Evolutionary conservation across 2,329 filamentous ascomycete species (phyloP).

Genomic region (Kalaharituber pfeilii): DNA sequence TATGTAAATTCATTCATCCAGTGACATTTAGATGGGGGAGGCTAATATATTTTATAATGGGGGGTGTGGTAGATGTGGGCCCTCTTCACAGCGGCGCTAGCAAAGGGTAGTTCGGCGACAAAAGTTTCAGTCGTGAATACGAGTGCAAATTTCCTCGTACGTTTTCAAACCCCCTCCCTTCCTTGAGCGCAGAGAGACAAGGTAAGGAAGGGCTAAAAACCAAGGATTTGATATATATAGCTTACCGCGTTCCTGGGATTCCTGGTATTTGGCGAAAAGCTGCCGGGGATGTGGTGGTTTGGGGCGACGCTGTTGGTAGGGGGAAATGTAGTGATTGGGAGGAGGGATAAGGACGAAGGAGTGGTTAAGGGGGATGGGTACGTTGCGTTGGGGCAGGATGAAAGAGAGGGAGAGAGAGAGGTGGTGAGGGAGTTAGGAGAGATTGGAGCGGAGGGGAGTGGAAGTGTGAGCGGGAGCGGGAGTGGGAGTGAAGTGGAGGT

Average conservation of each 20-base stretch:
- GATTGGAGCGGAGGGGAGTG: neutral
- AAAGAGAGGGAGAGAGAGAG: neutral
- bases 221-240: too few species aligned
- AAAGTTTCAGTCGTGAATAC: constrained; percentile 72
- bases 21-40: neutral
- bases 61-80: constrained; percentile 49
- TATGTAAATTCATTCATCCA: constrained; percentile 26
- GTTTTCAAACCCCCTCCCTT: neutral
- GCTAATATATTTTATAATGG: neutral
- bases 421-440: neutral
- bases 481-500: neutral
- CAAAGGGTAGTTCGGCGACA: constrained; percentile 54
- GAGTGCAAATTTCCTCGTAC: constrained; percentile 54
- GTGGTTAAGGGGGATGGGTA: neutral
- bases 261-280: constrained; percentile 50
- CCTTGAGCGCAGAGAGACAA: neutral
- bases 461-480: neutral
- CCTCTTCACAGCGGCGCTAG: constrained; percentile 58
- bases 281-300: constrained; percentile 60
- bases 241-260: constrained; percentile 55
- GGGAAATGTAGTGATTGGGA: constrained; percentile 62
- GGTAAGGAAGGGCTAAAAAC: too few species aligned
- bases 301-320: constrained; percentile 55
- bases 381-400: neutral
- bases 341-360: constrained; percentile 39